Base-by-base conservation (phyloP, 1,284 basidiomycete species). In the Leccinum huronense region DNA sequence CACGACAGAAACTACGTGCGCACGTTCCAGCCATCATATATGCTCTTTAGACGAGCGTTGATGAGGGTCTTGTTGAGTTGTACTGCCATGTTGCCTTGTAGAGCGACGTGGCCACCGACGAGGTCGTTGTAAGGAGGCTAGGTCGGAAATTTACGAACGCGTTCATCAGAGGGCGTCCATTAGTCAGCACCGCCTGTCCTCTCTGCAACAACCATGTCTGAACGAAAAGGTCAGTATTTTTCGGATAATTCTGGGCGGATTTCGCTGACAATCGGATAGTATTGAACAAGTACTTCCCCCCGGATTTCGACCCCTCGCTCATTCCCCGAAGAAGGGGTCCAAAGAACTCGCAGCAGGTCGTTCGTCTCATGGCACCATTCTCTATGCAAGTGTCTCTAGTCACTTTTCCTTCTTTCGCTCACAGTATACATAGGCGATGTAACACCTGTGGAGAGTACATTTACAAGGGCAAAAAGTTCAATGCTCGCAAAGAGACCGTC, bases 391-490 rank as follows among this genome's bases (percentile, higher is more conserved):
- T 79, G 11, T 61, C 51, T 30, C 27, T 66, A n/a, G 4, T 45
- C 53, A 27, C 9, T 40, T 23, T 3, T 14, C 6, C 42, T 36
- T 51, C 13, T 48, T 16, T 59, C 2, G 19, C 64, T 66, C 7
- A 69, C 60, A 62, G n/a, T 23, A 16, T 55, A 48, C 30, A 23
- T 59, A 91, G 90, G 90, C 87, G 93, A 72, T 96, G 94, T 74
- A 94, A 92, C 73, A 92, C 93, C 11, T 99, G 97, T 72, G 97
- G 96, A 63, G 97, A 99, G 78, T 99, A 98, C 76, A 93, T 98
- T 66, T 96, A 95, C 82, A 90, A 98, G 76, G 97, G 97, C 56
- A 98, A 98, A 81, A 99, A 99, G 79, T 99, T 99, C 83, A 99
- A 99, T 71, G 97, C 97, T 2, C 86, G 97, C 59, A 99, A 99